Conservation (phyloP, 2,329 filamentous ascomycete species). For the Domatiomyces catenatus region DNA sequence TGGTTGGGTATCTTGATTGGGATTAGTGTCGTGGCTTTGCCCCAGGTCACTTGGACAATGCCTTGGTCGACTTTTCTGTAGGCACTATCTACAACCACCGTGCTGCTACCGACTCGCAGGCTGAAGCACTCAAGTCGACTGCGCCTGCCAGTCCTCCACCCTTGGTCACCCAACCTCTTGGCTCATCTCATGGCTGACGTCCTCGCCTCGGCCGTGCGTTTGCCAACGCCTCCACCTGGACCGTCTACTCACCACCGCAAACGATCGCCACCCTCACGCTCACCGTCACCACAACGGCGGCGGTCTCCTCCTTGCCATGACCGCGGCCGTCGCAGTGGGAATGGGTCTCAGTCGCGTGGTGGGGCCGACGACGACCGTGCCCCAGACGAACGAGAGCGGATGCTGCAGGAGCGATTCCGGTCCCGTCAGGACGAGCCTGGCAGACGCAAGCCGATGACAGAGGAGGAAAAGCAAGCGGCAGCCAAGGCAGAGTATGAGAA, state of each 20-base stretch:
- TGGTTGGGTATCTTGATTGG: too few species aligned
- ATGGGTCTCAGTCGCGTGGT: slow-evolving; percentile 7
- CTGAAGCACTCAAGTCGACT: background rate
- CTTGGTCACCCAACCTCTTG: background rate
- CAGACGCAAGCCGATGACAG: slow-evolving; percentile 40
- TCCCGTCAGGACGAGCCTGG: slow-evolving; percentile 35
- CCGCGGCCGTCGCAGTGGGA: slow-evolving; percentile 14
- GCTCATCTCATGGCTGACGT: slow-evolving; percentile 26
- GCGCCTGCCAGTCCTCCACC: too few species aligned
- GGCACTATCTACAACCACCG: too few species aligned
- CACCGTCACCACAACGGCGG: slow-evolving; percentile 35
- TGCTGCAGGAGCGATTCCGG: slow-evolving; percentile 38
- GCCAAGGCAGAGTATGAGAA: slow-evolving; percentile 91
- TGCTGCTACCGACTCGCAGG: too few species aligned
- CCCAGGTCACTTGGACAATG: too few species aligned
- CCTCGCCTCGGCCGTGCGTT: slow-evolving; percentile 42
- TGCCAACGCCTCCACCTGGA: slow-evolving; percentile 40
- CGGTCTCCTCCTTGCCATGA: slow-evolving; percentile 30
- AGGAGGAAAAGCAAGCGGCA: slow-evolving; percentile 72
- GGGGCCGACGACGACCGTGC: slow-evolving; percentile 33
- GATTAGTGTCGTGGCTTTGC: too few species aligned
- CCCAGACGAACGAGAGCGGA: slow-evolving; percentile 34
- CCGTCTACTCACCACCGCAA: slow-evolving; percentile 36
- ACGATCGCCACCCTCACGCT: slow-evolving; percentile 39
- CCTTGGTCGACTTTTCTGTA: background rate